Base-by-base conservation (phyloP, 1,284 basidiomycete species). In the Sanghuangporus sanghuang region DNA sequence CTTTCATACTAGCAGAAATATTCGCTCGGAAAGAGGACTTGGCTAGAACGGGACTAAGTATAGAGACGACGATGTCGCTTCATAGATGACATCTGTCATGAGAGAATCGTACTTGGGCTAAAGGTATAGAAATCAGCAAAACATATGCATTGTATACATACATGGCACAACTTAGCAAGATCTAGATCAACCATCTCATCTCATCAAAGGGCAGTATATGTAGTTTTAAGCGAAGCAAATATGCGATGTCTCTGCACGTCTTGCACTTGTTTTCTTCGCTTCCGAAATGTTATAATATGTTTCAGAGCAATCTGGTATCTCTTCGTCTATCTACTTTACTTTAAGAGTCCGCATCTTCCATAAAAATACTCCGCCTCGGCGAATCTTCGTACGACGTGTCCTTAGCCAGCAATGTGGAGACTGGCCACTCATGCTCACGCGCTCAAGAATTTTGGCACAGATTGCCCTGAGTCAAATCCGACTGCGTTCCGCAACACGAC, bases 1-100 rank as follows among this genome's bases (percentile, higher is more conserved):
- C 72, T 6, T 73, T 73, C 60, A 67, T 73, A 18, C 56, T 73
- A 49, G 68, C 72, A 12, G 72, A 73, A 57, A 69, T 72, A 9
- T 73, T 72, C 56, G 72, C 71, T 21, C 69, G 68, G 11, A 69
- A 71, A 54, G 69, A 70, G 53, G 73, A 73, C 61, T 53, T 71
- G 11, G 56, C 67, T 23, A 61, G 72, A 49, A 73, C 72, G 39
- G 69, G 70, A n/a, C 60, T 73, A 36, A 69, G 70, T 21, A 44
- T 66, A n/a, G 65, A 66, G 38, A 9, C 56, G 14, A 18, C 18
- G 14, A 35, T 14, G 9, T 7, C 27, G 38, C 42, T n/a, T 7
- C 21, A 16, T 14, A 57, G 27, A 27, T 52, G 27, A 23, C 23
- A 27, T n/a, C 42, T 32, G 27, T 32, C 27, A 32, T 32, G 27